phyloP scores from a whole-genome alignment of 495 filamentous ascomycete genomes.

The Hypoxylon perforatum region DNA sequence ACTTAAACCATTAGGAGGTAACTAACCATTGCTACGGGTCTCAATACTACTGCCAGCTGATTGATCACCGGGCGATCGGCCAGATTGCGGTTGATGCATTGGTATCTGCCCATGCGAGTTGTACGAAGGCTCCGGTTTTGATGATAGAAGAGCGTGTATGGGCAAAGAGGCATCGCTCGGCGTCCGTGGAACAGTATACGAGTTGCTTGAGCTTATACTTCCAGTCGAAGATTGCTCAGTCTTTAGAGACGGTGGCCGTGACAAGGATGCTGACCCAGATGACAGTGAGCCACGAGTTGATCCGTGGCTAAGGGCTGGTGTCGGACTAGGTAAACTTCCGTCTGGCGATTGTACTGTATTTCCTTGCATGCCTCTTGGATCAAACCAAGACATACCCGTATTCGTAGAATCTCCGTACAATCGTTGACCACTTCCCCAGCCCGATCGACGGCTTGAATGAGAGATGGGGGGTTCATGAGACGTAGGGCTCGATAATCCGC shows the following conservation, averaged over 20 bases:
- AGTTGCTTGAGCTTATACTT: constrained; percentile 47
- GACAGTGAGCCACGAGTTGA: constrained; percentile 36
- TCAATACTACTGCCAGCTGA: constrained; percentile 10
- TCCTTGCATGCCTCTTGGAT: constrained; percentile 36
- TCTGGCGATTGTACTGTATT: constrained; percentile 42
- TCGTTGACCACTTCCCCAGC: constrained; percentile 36
- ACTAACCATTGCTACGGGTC: constrained; percentile 19
- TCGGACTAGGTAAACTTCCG: constrained; percentile 18
- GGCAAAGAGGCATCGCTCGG: constrained; percentile 57
- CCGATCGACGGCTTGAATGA: constrained; percentile 25
- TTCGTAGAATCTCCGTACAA: constrained; percentile 24
- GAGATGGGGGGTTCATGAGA: constrained; percentile 36
- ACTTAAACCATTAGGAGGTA: not conserved
- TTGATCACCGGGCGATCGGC: constrained; percentile 31
- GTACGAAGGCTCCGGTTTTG: constrained; percentile 46
- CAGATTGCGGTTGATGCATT: constrained; percentile 33
- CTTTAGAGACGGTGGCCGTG: constrained; percentile 46
- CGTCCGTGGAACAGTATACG: constrained; percentile 49
- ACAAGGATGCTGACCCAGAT: constrained; percentile 38
- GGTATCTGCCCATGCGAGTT: constrained; percentile 33
- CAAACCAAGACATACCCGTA: constrained; percentile 37
- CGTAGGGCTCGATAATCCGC: constrained; percentile 43
- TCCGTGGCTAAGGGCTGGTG: constrained; percentile 20
- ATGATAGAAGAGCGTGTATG: constrained; percentile 57
- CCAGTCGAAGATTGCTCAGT: constrained; percentile 53